Conservation (phyloP, 495 filamentous ascomycete genomes). For the Penicillium paxilli region DNA sequence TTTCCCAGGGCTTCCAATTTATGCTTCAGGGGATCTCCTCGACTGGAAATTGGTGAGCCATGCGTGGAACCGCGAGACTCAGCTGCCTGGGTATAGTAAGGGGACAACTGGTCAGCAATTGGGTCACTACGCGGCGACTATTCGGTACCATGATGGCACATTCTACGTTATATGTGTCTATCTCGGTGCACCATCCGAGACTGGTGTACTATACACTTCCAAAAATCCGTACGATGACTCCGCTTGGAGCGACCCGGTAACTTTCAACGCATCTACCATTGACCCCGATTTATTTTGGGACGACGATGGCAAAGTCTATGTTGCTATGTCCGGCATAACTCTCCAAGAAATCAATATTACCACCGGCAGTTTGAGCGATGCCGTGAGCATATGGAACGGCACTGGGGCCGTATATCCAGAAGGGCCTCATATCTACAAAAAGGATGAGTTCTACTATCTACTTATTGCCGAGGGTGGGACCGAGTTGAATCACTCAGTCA, state of each 20-base stretch:
- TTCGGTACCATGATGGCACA: conserved; percentile 21
- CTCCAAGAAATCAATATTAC: background rate
- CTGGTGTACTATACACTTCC: conserved; percentile 17
- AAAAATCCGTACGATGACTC: conserved; percentile 11
- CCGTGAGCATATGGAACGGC: conserved; percentile 54
- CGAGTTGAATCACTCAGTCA: conserved; percentile 36
- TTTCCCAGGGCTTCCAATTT: conserved; percentile 26
- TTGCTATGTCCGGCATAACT: background rate
- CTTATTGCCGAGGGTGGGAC: conserved; percentile 64
- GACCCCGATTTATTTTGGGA: conserved; percentile 31
- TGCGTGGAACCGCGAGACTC: conserved; percentile 9
- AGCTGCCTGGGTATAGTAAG: conserved; percentile 10
- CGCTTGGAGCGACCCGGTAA: conserved; percentile 23
- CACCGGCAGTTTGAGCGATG: conserved; percentile 6
- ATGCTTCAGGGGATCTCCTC: conserved; percentile 23
- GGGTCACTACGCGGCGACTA: conserved; percentile 25
- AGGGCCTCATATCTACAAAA: conserved; percentile 61
- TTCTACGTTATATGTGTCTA: conserved; percentile 16
- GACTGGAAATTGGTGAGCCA: conserved; percentile 27
- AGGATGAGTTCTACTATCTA: conserved; percentile 58
- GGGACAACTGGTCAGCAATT: conserved; percentile 14
- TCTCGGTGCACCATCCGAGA: background rate
- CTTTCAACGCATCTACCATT: conserved; percentile 11
- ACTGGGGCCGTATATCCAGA: conserved; percentile 57
- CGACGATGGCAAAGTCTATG: conserved; percentile 18